phyloP scores from a whole-genome alignment of 176 grass and related monocot species.

The Paspalum notatum region DNA sequence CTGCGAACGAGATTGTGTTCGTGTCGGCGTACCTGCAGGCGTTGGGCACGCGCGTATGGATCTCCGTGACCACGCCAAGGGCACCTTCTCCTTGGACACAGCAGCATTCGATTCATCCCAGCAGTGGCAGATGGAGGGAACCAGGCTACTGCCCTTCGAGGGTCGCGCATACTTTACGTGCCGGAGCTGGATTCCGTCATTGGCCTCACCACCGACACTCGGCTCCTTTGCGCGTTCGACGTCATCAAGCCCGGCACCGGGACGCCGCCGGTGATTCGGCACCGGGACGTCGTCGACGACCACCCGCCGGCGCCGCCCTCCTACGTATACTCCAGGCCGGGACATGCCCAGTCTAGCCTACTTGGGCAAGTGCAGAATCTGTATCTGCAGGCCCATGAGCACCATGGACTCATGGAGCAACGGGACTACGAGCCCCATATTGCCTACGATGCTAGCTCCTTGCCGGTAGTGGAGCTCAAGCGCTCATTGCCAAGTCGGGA shows the following conservation, averaged over 20 bases:
- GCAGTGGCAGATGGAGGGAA: background rate
- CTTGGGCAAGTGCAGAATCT: background rate
- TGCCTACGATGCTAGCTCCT: background rate
- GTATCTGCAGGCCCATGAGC: background rate
- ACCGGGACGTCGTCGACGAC: background rate
- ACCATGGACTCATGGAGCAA: background rate
- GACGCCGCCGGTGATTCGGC: background rate
- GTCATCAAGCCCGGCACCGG: background rate
- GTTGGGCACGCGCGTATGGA: background rate
- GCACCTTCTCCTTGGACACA: conserved; percentile 11
- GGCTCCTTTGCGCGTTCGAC: background rate
- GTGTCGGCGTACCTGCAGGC: background rate
- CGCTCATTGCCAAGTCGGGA: background rate
- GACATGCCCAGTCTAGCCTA: background rate
- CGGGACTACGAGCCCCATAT: background rate
- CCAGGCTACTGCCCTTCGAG: background rate
- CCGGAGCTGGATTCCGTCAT: background rate
- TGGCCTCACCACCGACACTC: background rate
- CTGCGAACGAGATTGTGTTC: background rate
- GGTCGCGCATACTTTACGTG: background rate
- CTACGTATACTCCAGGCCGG: background rate
- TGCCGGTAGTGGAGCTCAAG: background rate
- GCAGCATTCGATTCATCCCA: too few species aligned
- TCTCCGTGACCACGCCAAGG: background rate
- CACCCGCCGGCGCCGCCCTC: background rate